Percentiles rank a stretch among this genome's conserved stretches.
phyloP scores from a whole-genome alignment of 2,329 filamentous ascomycete species.

The Botrytis aclada region DNA sequence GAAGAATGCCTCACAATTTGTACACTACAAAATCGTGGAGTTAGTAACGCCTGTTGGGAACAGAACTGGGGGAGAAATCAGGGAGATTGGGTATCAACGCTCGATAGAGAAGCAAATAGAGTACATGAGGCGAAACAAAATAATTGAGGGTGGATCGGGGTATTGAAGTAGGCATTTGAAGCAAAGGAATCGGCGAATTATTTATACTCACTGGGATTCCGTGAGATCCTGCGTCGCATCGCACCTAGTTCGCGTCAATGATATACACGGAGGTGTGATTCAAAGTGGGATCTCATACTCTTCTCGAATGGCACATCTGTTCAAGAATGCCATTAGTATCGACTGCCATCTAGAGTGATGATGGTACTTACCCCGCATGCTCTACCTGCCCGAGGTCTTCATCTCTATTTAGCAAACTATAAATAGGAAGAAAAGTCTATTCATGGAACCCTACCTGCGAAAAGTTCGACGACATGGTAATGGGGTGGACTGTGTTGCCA shows the following conservation, averaged over 20 bases:
- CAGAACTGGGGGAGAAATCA: background rate
- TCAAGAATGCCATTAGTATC: background rate
- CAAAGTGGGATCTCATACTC: background rate
- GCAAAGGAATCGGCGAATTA: background rate
- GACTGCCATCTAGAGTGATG: background rate
- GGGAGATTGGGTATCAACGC: background rate
- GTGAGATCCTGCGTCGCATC: slow-evolving; percentile 93
- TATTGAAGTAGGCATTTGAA: background rate
- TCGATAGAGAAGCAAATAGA: background rate
- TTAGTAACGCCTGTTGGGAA: background rate
- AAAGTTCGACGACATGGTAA: slow-evolving; percentile 8
- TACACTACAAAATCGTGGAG: slow-evolving; percentile 55
- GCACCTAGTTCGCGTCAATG: slow-evolving; percentile 59
- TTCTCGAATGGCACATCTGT: slow-evolving; percentile 17
- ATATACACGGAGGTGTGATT: background rate
- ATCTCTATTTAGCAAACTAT: background rate
- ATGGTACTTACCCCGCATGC: slow-evolving; percentile 18
- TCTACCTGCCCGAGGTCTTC: slow-evolving; percentile 18
- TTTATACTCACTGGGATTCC: slow-evolving; percentile 63
- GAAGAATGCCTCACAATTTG: slow-evolving; percentile 95
- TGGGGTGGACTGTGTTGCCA: background rate
- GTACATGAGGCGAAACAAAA: background rate
- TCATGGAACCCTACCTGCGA: background rate
- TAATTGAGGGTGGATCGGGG: background rate
- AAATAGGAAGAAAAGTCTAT: background rate